A percentile compares a stretch with the other conserved stretches of the same genome.
Conservation (phyloP, 768 basidiomycete species). For the Porphyrellus cyaneotinctus region DNA sequence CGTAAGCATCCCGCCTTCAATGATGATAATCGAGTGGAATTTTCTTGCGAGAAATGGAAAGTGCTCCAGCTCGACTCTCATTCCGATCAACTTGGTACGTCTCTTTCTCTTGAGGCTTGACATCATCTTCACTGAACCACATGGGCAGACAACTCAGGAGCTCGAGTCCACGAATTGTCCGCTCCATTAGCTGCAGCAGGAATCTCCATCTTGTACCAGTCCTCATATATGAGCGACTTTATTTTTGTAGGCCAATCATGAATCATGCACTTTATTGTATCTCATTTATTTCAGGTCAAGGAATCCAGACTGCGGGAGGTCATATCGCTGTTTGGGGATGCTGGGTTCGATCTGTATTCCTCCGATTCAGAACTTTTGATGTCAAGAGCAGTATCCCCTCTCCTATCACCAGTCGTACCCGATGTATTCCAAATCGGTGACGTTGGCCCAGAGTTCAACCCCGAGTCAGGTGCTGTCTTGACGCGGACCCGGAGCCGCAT, state of each 20-base stretch:
- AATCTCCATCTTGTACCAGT: constrained; percentile 79
- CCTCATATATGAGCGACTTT: constrained; percentile 79
- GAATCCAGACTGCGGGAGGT: constrained; percentile 60
- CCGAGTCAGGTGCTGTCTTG: constrained; percentile 42
- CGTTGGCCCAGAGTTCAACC: constrained; percentile 26
- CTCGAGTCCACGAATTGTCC: constrained; percentile 71
- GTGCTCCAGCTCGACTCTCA: constrained; percentile 82
- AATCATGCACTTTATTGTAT: background rate
- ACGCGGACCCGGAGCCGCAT: constrained; percentile 45
- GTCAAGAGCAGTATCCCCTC: constrained; percentile 28
- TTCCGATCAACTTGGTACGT: constrained; percentile 61
- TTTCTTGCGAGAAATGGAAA: constrained; percentile 71
- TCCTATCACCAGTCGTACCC: constrained; percentile 32
- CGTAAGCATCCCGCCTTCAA: constrained; percentile 20
- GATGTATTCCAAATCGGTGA: constrained; percentile 29
- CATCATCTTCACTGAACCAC: constrained; percentile 5
- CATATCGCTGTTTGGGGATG: constrained; percentile 51
- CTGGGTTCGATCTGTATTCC: constrained; percentile 65
- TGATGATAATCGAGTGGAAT: constrained; percentile 52
- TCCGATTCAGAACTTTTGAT: constrained; percentile 39
- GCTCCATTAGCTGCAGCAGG: constrained; percentile 71
- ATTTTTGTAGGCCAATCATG: constrained; percentile 56
- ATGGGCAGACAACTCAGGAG: constrained; percentile 58
- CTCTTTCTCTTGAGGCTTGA: background rate
- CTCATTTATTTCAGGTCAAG: constrained; percentile 49